Evolutionary conservation across 75 land plant genomes (phyloP).

Genomic region (Picea sitchensis): DNA sequence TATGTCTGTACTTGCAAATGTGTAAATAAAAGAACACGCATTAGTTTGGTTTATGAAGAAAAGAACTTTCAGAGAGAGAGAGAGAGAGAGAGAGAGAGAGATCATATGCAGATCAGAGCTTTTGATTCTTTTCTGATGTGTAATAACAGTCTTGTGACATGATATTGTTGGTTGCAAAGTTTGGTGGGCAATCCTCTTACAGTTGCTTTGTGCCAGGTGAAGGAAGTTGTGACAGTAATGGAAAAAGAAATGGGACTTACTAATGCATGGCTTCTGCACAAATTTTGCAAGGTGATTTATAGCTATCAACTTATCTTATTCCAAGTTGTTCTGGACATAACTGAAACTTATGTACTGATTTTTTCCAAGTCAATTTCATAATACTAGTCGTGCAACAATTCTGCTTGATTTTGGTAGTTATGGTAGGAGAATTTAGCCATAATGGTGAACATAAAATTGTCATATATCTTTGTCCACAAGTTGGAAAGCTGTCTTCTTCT

Average conservation of each 20-base stretch:
- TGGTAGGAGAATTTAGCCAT: background rate
- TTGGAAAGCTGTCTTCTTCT: background rate
- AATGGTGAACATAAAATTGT: background rate
- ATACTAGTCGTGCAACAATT: background rate
- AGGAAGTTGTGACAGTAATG: constrained; percentile 66
- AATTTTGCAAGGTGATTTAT: constrained; percentile 60
- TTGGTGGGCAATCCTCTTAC: background rate
- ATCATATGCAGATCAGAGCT: background rate
- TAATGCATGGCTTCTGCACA: constrained; percentile 64
- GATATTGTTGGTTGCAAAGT: background rate
- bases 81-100: too few relatives aligned
- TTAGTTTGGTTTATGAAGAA: too few relatives aligned
- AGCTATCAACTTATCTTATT: background rate
- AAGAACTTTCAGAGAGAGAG: too few relatives aligned
- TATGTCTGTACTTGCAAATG: background rate
- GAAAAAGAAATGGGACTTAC: constrained; percentile 74
- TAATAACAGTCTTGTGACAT: background rate
- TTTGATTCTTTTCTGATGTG: background rate
- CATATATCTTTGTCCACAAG: background rate
- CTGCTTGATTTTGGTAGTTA: too few relatives aligned
- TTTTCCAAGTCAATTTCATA: background rate
- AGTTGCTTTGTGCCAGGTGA: constrained; percentile 39
- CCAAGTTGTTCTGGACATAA: background rate
- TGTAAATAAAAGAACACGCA: too few relatives aligned
- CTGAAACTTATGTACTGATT: background rate